Base-by-base conservation (phyloP, 768 basidiomycete species). In the Cystobasidium onofrii region DNA sequence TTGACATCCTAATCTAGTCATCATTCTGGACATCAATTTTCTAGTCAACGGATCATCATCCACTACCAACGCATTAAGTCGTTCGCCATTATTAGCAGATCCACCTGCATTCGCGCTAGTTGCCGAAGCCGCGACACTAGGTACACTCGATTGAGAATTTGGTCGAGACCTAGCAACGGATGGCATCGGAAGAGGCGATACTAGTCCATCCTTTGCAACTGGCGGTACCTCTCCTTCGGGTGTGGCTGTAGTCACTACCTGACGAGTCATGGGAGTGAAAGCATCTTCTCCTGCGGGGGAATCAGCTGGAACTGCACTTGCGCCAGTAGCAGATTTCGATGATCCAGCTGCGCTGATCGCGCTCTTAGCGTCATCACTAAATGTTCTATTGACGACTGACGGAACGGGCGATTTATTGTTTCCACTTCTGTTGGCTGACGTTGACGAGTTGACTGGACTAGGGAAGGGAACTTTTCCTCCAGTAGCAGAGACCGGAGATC, bases 1-100 rank as follows among this genome's bases (percentile, higher is more conserved):
- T 34, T 81, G 80, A 80, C 90, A 92, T 0, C 91, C 90, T 1
- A 92, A 83, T 41, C 90, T 84, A n/a, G 86, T 85, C 52, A 93
- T 83, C 80, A 91, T 86, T 27, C 90, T 85, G 74, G 84, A 85
- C 91, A 93, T 92, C 74, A 93, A 82, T 64, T 85, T 87, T 64
- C 91, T 85, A 64, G 92, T 92, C 67, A 92, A 80, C 13, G 84
- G 81, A 80, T 94, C 92, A 78, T 93, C 78, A 70, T 79, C 78
- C 43, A 79, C 78, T 33, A 79, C 77, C 23, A 79, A 74, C 3
- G 76, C 77, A 23, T 67, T 64, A 6, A 79, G 69, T n/a, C 74
- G 76, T 1, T 29, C 57, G 10, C 29, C 29, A 29, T 73, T 27
- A 6, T 73, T 50, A n/a, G 57, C 33, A 17, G 33, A 20, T 31